Conservation (phyloP, 805 yeast genomes). For the Blastobotrys chiropterorum region DNA sequence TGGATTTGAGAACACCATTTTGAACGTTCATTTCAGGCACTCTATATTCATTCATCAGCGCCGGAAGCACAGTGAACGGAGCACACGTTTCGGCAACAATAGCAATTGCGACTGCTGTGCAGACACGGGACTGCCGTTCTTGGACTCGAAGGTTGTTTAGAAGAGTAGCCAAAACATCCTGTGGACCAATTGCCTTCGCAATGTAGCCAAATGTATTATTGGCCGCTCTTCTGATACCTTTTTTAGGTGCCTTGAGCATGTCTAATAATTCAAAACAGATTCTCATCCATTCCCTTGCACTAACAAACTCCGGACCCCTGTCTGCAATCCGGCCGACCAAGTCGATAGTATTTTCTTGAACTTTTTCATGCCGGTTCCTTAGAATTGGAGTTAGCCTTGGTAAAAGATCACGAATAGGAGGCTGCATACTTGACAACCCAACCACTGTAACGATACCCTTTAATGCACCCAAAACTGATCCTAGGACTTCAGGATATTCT, state of each 20-base stretch:
- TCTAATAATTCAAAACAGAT: constrained; percentile 87
- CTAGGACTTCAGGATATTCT: constrained; percentile 87
- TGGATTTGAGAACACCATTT: constrained; percentile 87
- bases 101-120: constrained; percentile 97
- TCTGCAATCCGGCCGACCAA: constrained; percentile 79
- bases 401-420: constrained; percentile 73
- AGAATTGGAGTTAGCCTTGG: constrained; percentile 90
- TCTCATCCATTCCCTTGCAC: constrained; percentile 96
- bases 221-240: constrained; percentile 74
- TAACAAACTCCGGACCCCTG: constrained; percentile 70
- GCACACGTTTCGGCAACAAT: constrained; percentile 91
- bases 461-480: constrained; percentile 73
- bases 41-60: constrained; percentile 90
- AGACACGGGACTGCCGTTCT: constrained; percentile 92
- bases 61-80: constrained; percentile 91
- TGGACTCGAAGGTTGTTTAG: constrained; percentile 83
- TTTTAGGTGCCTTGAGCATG: constrained; percentile 74
- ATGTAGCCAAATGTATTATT: constrained; percentile 87
- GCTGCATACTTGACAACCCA: constrained; percentile 59
- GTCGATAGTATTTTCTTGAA: constrained; percentile 74
- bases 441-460: constrained; percentile 53
- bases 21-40: constrained; percentile 91
- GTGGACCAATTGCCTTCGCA: constrained; percentile 92
- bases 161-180: constrained; percentile 80
- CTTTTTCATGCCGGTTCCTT: constrained; percentile 83